Evolutionary conservation across 371 early-diverging fungal genomes (phyloP).

Genomic region (Haplosporangium sp.): DNA sequence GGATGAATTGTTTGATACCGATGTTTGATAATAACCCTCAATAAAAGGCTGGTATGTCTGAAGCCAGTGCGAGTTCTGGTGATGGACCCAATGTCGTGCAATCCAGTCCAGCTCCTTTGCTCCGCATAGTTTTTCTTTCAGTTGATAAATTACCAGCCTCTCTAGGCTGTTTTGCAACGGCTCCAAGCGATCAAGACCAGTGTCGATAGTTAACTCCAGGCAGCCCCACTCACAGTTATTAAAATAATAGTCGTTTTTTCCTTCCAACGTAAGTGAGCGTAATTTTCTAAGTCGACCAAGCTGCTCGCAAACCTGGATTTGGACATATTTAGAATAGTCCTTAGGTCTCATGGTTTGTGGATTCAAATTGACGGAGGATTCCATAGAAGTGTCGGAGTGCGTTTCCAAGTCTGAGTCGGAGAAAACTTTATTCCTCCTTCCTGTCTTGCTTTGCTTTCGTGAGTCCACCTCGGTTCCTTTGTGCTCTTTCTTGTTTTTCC

Average conservation of each 20-base stretch:
- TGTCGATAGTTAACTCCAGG: constrained; percentile 20
- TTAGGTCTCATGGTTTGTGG: not conserved
- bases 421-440: not conserved
- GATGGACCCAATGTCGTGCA: constrained; percentile 27
- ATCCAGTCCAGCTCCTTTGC: constrained; percentile 34
- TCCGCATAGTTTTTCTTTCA: constrained; percentile 23
- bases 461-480: not conserved
- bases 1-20: not conserved
- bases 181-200: constrained; percentile 23
- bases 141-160: constrained; percentile 14
- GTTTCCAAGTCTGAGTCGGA: not conserved
- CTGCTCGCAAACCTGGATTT: constrained; percentile 30
- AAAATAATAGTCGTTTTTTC: constrained; percentile 1
- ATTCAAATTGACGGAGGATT: not conserved
- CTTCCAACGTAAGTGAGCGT: constrained; percentile 33
- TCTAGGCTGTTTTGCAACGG: constrained; percentile 21
- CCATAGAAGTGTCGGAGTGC: not conserved
- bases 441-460: too few species aligned
- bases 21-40: not conserved
- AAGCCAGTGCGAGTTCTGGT: constrained; percentile 16
- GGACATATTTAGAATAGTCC: not conserved
- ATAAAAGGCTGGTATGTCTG: not conserved
- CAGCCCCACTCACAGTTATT: constrained; percentile 12
- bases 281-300: constrained; percentile 26
- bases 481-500: not conserved